Evolutionary conservation across 1,284 basidiomycete species (phyloP).

Genomic region (Heterobasidion irregulare): DNA sequence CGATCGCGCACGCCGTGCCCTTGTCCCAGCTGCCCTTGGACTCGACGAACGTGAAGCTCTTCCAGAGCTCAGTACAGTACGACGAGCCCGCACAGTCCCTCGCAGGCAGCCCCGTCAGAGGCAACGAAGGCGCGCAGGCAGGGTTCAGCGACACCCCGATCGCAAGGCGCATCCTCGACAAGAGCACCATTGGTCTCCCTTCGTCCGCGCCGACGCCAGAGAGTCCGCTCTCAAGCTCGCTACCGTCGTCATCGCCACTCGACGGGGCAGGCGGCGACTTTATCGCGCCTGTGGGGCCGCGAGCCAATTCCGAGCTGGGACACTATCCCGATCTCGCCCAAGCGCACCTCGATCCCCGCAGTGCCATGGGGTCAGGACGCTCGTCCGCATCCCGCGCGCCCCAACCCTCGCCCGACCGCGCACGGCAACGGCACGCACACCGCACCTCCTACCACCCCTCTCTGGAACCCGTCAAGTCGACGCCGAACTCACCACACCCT

Average conservation of each 20-base stretch:
- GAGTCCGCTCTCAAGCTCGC: conserved; percentile 49
- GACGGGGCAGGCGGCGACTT: conserved; percentile 29
- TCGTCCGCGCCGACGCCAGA: conserved; percentile 27
- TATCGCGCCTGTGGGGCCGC: conserved; percentile 29
- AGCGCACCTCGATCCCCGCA: conserved; percentile 22
- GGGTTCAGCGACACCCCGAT: conserved; percentile 28
- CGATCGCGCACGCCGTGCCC: conserved; percentile 49
- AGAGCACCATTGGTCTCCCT: conserved; percentile 27
- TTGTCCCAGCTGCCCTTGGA: conserved; percentile 52
- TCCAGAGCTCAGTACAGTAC: conserved; percentile 30
- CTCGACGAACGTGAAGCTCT: conserved; percentile 51
- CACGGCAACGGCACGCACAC: conserved; percentile 35
- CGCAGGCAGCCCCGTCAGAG: conserved; percentile 45
- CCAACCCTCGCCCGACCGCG: conserved; percentile 45
- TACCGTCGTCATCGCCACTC: conserved; percentile 40
- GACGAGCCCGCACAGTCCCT: conserved; percentile 15
- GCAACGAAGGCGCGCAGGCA: not conserved
- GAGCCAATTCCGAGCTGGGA: conserved; percentile 71
- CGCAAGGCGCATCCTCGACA: conserved; percentile 31
- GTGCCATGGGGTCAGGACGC: conserved; percentile 6
- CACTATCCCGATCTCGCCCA: conserved; percentile 58
- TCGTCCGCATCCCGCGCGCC: conserved; percentile 22
- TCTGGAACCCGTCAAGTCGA: conserved; percentile 37
- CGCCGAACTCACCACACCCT: conserved; percentile 24
- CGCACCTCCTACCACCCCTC: conserved; percentile 52